These are phyloP conservation scores for Crithidia sp. DNA, from an alignment of 208 protist species.

Conservation along the genomic window DNA sequence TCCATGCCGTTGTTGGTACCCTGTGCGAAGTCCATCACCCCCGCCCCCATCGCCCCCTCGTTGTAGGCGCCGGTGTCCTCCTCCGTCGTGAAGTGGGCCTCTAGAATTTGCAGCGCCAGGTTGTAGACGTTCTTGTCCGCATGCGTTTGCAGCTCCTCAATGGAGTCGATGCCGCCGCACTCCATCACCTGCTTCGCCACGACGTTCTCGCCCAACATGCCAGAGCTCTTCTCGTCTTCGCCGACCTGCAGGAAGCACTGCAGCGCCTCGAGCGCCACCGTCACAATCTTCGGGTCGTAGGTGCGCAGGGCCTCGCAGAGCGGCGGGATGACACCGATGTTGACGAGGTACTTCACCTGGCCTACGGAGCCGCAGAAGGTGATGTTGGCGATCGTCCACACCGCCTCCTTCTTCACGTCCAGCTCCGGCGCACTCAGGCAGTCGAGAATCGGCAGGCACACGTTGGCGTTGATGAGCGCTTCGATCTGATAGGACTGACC, in stretches of 20 bases:
- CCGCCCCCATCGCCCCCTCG: conserved; percentile 7
- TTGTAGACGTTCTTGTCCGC: conserved; percentile 95
- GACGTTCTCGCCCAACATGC: conserved; percentile 53
- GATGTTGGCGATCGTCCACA: conserved; percentile 98
- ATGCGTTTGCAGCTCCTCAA: conserved; percentile 96
- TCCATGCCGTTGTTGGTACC: conserved; percentile 17
- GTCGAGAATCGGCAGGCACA: conserved; percentile 94
- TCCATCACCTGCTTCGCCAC: conserved; percentile 89
- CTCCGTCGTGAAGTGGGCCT: conserved; percentile 88
- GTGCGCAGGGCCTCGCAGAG: conserved; percentile 93
- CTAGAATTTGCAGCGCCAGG: conserved; percentile 92
- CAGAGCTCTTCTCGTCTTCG: conserved; percentile 54
- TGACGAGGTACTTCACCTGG: conserved; percentile 93
- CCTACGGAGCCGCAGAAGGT: conserved; percentile 89
- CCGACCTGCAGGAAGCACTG: conserved; percentile 94
- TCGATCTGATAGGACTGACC: conserved; percentile 96
- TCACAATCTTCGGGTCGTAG: conserved; percentile 93
- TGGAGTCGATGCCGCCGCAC: conserved; percentile 92
- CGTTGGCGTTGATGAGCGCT: conserved; percentile 82
- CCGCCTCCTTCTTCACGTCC: conserved; percentile 98
- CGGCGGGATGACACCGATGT: conserved; percentile 88
- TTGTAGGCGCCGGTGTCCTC: conserved; percentile 37
- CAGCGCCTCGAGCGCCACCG: conserved; percentile 96
- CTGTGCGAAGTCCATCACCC: conserved; percentile 32
- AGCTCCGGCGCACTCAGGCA: conserved; percentile 90